These are phyloP conservation scores for Eutypella sp. DNA, from an alignment of 2,329 filamentous ascomycete genomes.

Conservation along the genomic window DNA sequence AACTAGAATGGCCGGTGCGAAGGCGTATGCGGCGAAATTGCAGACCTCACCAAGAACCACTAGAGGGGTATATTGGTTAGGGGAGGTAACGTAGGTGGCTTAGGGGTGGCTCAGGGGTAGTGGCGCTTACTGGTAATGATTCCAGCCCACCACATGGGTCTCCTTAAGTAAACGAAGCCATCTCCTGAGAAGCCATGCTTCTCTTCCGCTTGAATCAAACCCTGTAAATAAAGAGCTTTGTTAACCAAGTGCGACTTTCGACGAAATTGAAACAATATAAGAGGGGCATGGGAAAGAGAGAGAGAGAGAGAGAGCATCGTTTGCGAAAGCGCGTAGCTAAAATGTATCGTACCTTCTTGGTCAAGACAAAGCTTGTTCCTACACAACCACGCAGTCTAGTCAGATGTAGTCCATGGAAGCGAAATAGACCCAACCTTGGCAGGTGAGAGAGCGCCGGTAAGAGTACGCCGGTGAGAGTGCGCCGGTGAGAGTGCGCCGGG, in stretches of 20 bases:
- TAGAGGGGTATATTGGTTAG: constrained; percentile 32
- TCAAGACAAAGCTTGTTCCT: constrained; percentile 98
- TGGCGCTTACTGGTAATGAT: constrained; percentile 72
- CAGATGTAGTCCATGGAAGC: constrained; percentile 5
- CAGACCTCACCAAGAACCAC: constrained; percentile 91
- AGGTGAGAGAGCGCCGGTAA: no score
- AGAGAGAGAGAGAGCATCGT: no score
- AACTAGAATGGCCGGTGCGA: constrained; percentile 96
- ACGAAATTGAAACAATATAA: not conserved
- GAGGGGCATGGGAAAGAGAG: constrained; percentile 1
- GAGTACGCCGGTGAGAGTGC: no score
- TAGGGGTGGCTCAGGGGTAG: no score
- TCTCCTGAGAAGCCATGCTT: constrained; percentile 95
- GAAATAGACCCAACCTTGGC: not conserved
- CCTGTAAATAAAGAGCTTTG: constrained; percentile 43
- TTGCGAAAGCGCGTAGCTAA: no score
- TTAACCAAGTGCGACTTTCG: not conserved
- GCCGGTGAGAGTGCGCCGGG: constrained; percentile 3
- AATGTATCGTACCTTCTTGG: constrained; percentile 82
- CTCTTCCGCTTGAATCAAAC: constrained; percentile 84
- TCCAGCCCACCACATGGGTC: constrained; percentile 95
- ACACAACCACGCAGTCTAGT: constrained; percentile 10
- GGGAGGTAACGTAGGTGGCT: not conserved
- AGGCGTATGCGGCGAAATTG: constrained; percentile 97
- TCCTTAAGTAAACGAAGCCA: constrained; percentile 88